These are phyloP conservation scores for Syzygium jambos DNA, from an alignment of 345 rosid genomes.

Conservation along the genomic window DNA sequence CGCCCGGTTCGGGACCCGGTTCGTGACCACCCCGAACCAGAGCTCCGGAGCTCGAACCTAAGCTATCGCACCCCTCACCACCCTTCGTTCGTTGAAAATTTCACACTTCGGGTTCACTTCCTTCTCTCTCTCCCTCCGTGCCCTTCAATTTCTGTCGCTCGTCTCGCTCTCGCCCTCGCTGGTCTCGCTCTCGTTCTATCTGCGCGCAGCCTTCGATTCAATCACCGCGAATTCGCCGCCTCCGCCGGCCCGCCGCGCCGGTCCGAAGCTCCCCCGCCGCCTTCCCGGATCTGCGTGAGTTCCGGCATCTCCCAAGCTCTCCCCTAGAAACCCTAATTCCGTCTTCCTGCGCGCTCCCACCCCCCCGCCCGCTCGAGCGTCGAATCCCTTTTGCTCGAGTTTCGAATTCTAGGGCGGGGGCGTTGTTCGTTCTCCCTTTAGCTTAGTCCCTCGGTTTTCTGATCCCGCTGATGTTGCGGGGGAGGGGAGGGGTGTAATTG, in stretches of 20 bases:
- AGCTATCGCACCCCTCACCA: background rate
- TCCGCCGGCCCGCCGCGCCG: background rate
- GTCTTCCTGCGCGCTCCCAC: background rate
- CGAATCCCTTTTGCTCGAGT: background rate
- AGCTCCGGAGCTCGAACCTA: background rate
- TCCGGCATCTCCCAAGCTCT: background rate
- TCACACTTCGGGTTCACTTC: background rate
- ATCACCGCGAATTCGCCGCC: background rate
- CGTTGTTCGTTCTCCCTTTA: background rate
- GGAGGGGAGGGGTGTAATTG: background rate
- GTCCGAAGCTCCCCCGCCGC: background rate
- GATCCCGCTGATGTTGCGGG: background rate
- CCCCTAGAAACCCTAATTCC: background rate
- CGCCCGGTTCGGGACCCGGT: background rate
- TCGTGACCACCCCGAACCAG: background rate
- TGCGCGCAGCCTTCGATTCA: background rate
- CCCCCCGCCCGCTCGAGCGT: background rate
- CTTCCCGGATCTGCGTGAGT: background rate
- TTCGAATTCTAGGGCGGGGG: background rate
- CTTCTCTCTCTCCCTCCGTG: background rate
- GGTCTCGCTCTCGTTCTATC: background rate
- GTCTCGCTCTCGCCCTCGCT: background rate
- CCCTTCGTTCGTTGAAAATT: conserved; percentile 1
- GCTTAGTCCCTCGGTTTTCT: background rate
- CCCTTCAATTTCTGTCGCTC: background rate